Base-by-base conservation (phyloP, 2,329 filamentous ascomycete genomes). In the Escovopsis sp. region DNA sequence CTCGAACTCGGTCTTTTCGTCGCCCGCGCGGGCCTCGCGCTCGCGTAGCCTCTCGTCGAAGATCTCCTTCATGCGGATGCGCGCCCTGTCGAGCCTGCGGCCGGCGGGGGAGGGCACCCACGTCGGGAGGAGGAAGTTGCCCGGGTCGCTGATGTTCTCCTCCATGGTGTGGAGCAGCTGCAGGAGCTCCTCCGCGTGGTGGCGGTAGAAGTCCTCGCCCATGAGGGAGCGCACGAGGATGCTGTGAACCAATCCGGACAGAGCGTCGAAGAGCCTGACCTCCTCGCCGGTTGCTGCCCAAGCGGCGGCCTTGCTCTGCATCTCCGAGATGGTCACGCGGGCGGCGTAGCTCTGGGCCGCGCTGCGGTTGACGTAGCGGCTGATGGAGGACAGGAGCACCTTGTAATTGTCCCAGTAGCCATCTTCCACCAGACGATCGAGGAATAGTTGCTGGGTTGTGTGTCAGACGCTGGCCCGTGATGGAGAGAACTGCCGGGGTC, bases 161-260 rank as follows among this genome's bases (percentile, higher is more conserved):
- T 48, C 45, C 44, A 51, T 43, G 35, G 34, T 40, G 7, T 42
- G 44, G 6, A 50, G 24, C 7, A 51, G 34, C 9, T 42, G 15
- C 11, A 46, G 38, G 11, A 51, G 43, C 37, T 52, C 49, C 1
- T 24, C 30, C 25, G 35, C 40, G 30, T 45, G 35, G 30, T 45
- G 35, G 4, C 34, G 16, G 39, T 45, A 48, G 39, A 50, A 51
- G 45, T 50, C 48, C 9, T 47, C 41, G 35, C 48, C 50, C 45
- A 50, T 46, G 15, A 50, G 27, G 1, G 39, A 42, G 4, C 43
- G 43, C 6, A 49, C 44, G 10, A 42, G 35, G 32, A 43, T 42
- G 1, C 48, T 45, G 40, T 48, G 47, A n/a, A 42, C 34, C 25
- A 51, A 27, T 7, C 40, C 38, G 7, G 48, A 46, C 1, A 48